Evolutionary conservation across 305 asterid genomes (phyloP).

Genomic region (Fraxinus angustifolia): DNA sequence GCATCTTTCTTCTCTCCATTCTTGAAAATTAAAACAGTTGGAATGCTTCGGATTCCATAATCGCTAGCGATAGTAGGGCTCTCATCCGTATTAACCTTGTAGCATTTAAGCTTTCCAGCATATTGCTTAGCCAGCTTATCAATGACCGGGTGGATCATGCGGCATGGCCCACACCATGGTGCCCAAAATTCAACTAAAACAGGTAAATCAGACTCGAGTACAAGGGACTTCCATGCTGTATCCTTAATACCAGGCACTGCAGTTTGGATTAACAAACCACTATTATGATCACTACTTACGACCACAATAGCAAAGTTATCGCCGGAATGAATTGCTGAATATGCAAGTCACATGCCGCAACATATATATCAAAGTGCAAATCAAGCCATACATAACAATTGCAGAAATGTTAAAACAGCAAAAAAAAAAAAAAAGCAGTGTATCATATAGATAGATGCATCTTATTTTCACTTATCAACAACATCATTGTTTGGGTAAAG

Average conservation of each 20-base stretch:
- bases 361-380: neutral
- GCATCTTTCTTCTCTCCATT: constrained; percentile 85
- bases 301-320: neutral
- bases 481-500: neutral
- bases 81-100: constrained; percentile 83
- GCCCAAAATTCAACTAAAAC: constrained; percentile 96
- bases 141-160: constrained; percentile 75
- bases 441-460: neutral
- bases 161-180: constrained; percentile 98
- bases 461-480: neutral
- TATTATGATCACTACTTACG: neutral
- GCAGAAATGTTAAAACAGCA: neutral
- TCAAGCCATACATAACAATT: neutral
- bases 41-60: constrained; percentile 87
- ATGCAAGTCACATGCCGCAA: neutral
- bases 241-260: constrained; percentile 63
- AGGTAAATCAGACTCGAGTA: constrained; percentile 48
- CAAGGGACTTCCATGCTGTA: constrained; percentile 53
- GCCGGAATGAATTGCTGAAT: neutral
- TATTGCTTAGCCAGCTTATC: constrained; percentile 69
- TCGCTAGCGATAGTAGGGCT: constrained; percentile 64
- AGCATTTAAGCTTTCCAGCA: constrained; percentile 68
- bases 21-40: constrained; percentile 76
- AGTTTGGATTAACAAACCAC: constrained; percentile 15
- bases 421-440: neutral